phyloP scores from a whole-genome alignment of 2,329 filamentous ascomycete genomes.

The Pseudocercospora crystallina region DNA sequence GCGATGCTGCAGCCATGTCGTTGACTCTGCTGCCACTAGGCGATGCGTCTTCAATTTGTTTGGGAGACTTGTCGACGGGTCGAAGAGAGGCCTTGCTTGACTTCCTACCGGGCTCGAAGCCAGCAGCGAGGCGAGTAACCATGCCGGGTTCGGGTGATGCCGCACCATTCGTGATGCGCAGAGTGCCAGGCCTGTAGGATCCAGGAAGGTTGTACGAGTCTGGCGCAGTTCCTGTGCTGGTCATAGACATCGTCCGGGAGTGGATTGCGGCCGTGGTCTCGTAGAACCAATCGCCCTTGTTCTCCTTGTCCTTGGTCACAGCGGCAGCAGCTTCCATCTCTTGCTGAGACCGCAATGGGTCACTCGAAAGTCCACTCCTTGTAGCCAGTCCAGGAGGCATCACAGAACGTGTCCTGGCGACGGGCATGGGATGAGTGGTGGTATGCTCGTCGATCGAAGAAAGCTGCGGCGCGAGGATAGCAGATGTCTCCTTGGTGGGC shows the following conservation, averaged over 20 bases:
- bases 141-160: conserved; percentile 46
- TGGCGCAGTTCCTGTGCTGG: conserved; percentile 39
- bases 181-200: conserved; percentile 42
- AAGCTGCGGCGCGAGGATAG: conserved; percentile 15
- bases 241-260: conserved; percentile 18
- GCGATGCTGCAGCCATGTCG: too few relatives aligned
- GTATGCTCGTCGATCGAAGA: conserved; percentile 23
- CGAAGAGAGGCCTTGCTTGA: too few relatives aligned
- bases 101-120: too few relatives aligned
- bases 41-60: too few relatives aligned
- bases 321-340: conserved; percentile 6
- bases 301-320: conserved; percentile 3
- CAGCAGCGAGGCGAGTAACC: conserved; percentile 8
- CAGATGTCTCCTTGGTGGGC: conserved; percentile 32
- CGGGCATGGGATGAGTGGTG: too few relatives aligned
- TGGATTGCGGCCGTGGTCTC: conserved; percentile 5
- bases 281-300: conserved; percentile 19
- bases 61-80: too few relatives aligned
- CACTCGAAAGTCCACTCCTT: conserved; percentile 20
- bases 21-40: too few relatives aligned
- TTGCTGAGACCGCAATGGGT: conserved; percentile 19
- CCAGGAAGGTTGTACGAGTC: conserved; percentile 46
- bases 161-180: conserved; percentile 49
- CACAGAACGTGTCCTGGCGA: conserved; percentile 35
- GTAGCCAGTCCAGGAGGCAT: conserved; percentile 41